These are phyloP conservation scores for Coprinellus aureogranulatus DNA, from an alignment of 768 basidiomycete species.

Conservation along the genomic window DNA sequence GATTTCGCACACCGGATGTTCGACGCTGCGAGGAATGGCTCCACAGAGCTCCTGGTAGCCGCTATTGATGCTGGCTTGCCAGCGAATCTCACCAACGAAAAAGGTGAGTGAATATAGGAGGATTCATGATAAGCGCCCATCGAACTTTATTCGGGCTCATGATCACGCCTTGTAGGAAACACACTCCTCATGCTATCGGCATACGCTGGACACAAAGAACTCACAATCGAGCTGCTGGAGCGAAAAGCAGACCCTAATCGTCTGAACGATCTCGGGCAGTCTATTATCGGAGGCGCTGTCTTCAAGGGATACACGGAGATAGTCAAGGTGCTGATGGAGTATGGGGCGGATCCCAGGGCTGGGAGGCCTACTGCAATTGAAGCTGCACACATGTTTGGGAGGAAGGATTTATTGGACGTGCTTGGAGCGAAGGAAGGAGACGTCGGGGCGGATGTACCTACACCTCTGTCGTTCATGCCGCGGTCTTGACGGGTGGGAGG, in stretches of 20 bases:
- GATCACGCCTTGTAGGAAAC: slow-evolving; percentile 49
- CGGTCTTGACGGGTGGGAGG: no score
- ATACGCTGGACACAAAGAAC: slow-evolving; percentile 62
- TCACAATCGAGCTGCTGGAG: slow-evolving; percentile 51
- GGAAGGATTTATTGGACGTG: slow-evolving; percentile 51
- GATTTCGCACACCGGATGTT: slow-evolving; percentile 72
- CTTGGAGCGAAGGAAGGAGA: slow-evolving; percentile 63
- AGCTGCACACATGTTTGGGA: slow-evolving; percentile 65
- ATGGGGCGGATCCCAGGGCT: slow-evolving; percentile 60
- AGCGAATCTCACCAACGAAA: slow-evolving; percentile 66
- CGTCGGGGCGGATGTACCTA: slow-evolving; percentile 35
- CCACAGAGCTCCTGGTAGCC: slow-evolving; percentile 48
- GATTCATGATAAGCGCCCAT: not conserved
- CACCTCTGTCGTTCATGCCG: slow-evolving; percentile 18
- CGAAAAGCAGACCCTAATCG: slow-evolving; percentile 65
- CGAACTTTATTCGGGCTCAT: not conserved
- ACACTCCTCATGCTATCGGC: slow-evolving; percentile 78
- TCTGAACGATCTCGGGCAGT: slow-evolving; percentile 69
- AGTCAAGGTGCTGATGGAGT: slow-evolving; percentile 51
- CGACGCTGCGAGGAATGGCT: slow-evolving; percentile 65
- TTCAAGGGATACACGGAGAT: slow-evolving; percentile 71
- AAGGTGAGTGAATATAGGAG: slow-evolving; percentile 43
- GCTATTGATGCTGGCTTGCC: slow-evolving; percentile 72
- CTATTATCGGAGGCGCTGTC: slow-evolving; percentile 72
- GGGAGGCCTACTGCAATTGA: slow-evolving; percentile 71